These are phyloP conservation scores for Cardamine occulta DNA, from an alignment of 345 rosid species.

Conservation along the genomic window DNA sequence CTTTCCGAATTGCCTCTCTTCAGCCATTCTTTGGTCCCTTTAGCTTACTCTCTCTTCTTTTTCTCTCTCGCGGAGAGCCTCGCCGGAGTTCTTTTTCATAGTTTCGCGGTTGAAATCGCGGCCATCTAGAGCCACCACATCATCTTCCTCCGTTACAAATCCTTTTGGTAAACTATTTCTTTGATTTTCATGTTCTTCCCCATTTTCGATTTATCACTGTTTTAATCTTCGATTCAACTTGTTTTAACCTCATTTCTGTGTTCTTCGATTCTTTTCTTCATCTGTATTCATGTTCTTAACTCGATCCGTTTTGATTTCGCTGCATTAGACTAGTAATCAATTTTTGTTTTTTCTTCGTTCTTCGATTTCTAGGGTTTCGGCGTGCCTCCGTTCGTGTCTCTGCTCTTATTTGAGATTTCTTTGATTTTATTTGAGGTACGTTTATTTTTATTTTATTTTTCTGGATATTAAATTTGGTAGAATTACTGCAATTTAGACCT, in stretches of 20 bases:
- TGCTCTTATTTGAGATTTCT: background rate
- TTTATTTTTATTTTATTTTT: background rate
- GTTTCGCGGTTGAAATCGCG: constrained; percentile 8
- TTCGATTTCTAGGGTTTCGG: constrained; percentile 41
- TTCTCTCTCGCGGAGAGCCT: constrained; percentile 25
- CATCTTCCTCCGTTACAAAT: background rate
- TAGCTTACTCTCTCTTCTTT: constrained; percentile 15
- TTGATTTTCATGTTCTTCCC: constrained; percentile 21
- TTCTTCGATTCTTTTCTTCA: constrained; percentile 22
- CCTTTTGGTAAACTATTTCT: constrained; percentile 1
- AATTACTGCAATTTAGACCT: background rate
- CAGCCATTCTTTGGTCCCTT: constrained; percentile 10
- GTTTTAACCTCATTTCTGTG: background rate
- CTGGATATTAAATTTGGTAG: constrained; percentile 23
- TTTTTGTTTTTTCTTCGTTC: background rate
- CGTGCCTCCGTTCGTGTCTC: background rate
- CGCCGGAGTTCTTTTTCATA: background rate
- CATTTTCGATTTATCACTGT: constrained; percentile 35
- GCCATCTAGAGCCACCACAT: constrained; percentile 1
- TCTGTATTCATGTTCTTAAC: background rate
- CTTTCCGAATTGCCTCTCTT: constrained; percentile 14
- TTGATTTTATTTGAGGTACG: constrained; percentile 8
- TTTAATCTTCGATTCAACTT: constrained; percentile 29
- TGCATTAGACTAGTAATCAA: background rate
- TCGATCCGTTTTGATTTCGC: constrained; percentile 24